A percentile compares a stretch with the other conserved stretches of the same genome.
Evolutionary conservation across 805 yeast species (phyloP).

Genomic region (Pichia insulana): DNA sequence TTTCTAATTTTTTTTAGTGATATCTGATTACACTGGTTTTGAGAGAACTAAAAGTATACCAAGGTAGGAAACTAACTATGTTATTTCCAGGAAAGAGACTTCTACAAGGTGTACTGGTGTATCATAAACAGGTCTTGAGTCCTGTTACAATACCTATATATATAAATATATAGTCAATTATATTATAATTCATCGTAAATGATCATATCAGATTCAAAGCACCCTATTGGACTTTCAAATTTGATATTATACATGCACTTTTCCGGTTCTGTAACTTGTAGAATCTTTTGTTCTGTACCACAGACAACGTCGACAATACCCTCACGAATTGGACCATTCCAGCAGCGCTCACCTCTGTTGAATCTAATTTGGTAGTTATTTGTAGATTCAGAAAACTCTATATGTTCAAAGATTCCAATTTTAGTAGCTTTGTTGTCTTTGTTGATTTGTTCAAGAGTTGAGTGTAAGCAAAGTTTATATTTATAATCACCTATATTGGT

Average conservation of each 20-base stretch:
- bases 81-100: too few relatives aligned
- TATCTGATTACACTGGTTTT: background rate
- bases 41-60: too few relatives aligned
- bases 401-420: conserved; percentile 38
- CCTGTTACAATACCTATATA: background rate
- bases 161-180: too few relatives aligned
- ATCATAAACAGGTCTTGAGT: background rate
- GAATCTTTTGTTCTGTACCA: conserved; percentile 45
- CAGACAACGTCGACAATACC: conserved; percentile 60
- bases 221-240: conserved; percentile 39
- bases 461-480: conserved; percentile 54
- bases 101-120: too few relatives aligned
- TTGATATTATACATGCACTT: conserved; percentile 69
- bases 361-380: conserved; percentile 27
- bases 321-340: conserved; percentile 88
- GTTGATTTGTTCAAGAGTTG: conserved; percentile 45
- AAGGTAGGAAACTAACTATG: too few relatives aligned
- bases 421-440: conserved; percentile 37
- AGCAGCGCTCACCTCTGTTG: conserved; percentile 67
- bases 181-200: too few relatives aligned
- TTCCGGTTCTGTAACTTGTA: conserved; percentile 80
- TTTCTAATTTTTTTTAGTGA: background rate
- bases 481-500: conserved; percentile 58
- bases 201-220: conserved; percentile 22
- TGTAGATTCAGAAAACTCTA: conserved; percentile 11